Evolutionary conservation across 2,329 filamentous ascomycete species (phyloP).

Genomic region (Talaromyces rugulosus): DNA sequence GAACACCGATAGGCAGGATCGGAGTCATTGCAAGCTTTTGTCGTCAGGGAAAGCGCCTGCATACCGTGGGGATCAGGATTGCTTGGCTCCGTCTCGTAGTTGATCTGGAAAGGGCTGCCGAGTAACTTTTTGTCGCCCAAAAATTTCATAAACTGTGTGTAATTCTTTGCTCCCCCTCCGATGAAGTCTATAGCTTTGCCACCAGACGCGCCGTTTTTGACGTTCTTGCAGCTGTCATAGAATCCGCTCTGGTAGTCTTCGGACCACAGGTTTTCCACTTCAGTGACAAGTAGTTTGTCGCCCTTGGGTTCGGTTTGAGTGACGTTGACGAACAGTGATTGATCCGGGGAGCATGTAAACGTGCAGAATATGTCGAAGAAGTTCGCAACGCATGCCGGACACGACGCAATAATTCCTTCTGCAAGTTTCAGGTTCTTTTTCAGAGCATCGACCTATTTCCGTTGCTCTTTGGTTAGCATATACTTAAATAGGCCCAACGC

Average conservation of each 20-base stretch:
- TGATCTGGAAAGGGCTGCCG: slow-evolving; percentile 97
- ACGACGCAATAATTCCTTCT: slow-evolving; percentile 84
- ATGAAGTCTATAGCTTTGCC: slow-evolving; percentile 94
- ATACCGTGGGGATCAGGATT: slow-evolving; percentile 64
- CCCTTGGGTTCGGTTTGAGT: slow-evolving; percentile 62
- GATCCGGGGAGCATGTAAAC: slow-evolving; percentile 95
- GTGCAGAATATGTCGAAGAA: slow-evolving; percentile 98
- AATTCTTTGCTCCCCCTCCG: slow-evolving; percentile 89
- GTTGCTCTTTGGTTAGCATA: slow-evolving; percentile 15
- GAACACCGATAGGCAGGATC: slow-evolving; percentile 84
- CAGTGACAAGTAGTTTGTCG: slow-evolving; percentile 67
- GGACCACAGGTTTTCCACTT: slow-evolving; percentile 85
- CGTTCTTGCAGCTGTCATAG: slow-evolving; percentile 97
- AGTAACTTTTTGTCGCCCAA: slow-evolving; percentile 83
- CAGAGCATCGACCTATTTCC: slow-evolving; percentile 65
- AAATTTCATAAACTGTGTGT: slow-evolving; percentile 81
- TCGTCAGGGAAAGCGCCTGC: slow-evolving; percentile 63
- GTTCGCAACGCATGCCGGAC: slow-evolving; percentile 95
- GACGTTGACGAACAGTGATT: slow-evolving; percentile 92
- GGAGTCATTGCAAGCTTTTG: slow-evolving; percentile 85
- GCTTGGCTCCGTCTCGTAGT: slow-evolving; percentile 64
- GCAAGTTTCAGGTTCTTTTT: slow-evolving; percentile 82
- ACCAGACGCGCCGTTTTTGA: slow-evolving; percentile 95
- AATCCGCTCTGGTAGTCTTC: slow-evolving; percentile 80
- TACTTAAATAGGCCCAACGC: neutral